Base-by-base conservation (phyloP, 495 filamentous ascomycete genomes). In the Penicillium pancosmium region DNA sequence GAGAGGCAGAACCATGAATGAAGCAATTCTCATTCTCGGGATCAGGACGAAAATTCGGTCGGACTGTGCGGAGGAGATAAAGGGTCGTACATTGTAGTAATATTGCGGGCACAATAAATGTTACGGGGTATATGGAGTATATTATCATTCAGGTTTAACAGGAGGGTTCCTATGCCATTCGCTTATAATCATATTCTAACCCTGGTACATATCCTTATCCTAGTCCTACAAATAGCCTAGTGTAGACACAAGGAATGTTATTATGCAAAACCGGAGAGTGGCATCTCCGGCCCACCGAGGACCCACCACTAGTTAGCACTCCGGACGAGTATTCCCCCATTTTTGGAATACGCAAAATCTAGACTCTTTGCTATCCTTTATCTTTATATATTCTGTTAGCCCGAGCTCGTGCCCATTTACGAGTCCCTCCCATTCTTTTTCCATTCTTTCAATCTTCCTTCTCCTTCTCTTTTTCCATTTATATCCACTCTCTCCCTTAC, bases 241-340 rank as follows among this genome's bases (percentile, higher is more conserved):
- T 21, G 23, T 23, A 23, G 2, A 23, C 23, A 23, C 23, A 13
- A n/a, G 11, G 0, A 40, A 44, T 44, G 19, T 23, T 23, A 23
- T 23, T 23, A 34, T 41, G 54, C 44, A 56, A 36, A 50, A 54
- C 34, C 59, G 59, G 59, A 61, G 25, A 52, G 25, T 38, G 53
- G 27, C 38, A 23, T 52, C 23, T 40, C 59, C 59, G 59, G 54
- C 48, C 54, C 54, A 50, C 47, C 16, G 36, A 31, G 5, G 27
- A 31, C 8, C 27, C 27, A 31, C 27, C 8, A 31, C 27, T 31
- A 31, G 27, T 31, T 31, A 31, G 27, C 5, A 27, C 25, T 21
- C 19, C 19, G 19, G 1, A 21, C 19, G 19, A 21, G 23, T 23
- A 23, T 23, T 23, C 27, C 27, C 27, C 27, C 27, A 31, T 31